phyloP scores from a whole-genome alignment of 768 basidiomycete species.

The Trametes maxima region DNA sequence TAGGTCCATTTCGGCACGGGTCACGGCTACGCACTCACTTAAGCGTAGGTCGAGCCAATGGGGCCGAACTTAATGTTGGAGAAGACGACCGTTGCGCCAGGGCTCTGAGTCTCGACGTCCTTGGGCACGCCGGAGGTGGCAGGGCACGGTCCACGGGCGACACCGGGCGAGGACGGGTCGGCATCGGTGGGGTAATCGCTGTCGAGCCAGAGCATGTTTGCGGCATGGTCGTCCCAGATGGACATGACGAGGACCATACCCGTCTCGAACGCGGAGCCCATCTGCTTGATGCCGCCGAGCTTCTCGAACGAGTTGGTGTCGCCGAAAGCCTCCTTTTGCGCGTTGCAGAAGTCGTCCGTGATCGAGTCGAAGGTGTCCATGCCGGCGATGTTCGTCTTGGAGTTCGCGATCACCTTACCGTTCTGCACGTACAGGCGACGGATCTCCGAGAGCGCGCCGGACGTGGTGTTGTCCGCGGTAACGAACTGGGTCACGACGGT shows the following conservation, averaged over 20 bases:
- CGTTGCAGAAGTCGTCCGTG: slow-evolving; percentile 50
- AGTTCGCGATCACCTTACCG: slow-evolving; percentile 55
- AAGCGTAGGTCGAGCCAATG: slow-evolving; percentile 48
- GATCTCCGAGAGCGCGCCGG: slow-evolving; percentile 54
- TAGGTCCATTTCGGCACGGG: background rate
- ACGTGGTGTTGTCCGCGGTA: slow-evolving; percentile 46
- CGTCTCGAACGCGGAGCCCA: slow-evolving; percentile 37
- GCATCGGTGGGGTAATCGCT: slow-evolving; percentile 30
- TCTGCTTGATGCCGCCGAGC: slow-evolving; percentile 43
- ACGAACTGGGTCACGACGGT: slow-evolving; percentile 64
- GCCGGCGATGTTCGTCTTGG: slow-evolving; percentile 47
- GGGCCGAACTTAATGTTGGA: slow-evolving; percentile 58
- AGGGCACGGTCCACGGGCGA: slow-evolving; percentile 52
- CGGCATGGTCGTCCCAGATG: slow-evolving; percentile 58
- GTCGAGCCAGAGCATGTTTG: slow-evolving; percentile 35
- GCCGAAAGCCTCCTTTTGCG: slow-evolving; percentile 48
- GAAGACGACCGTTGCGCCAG: slow-evolving; percentile 49
- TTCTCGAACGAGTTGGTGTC: slow-evolving; percentile 45
- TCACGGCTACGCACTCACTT: background rate
- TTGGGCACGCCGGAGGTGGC: slow-evolving; percentile 49
- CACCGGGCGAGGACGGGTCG: slow-evolving; percentile 41
- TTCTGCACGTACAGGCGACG: slow-evolving; percentile 58
- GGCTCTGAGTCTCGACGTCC: slow-evolving; percentile 42
- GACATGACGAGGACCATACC: slow-evolving; percentile 53
- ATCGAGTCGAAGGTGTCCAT: slow-evolving; percentile 47